Percentiles rank a stretch among this genome's conserved stretches.
Conservation (phyloP, 306 rosid genomes). For the Sophora flavescens region DNA sequence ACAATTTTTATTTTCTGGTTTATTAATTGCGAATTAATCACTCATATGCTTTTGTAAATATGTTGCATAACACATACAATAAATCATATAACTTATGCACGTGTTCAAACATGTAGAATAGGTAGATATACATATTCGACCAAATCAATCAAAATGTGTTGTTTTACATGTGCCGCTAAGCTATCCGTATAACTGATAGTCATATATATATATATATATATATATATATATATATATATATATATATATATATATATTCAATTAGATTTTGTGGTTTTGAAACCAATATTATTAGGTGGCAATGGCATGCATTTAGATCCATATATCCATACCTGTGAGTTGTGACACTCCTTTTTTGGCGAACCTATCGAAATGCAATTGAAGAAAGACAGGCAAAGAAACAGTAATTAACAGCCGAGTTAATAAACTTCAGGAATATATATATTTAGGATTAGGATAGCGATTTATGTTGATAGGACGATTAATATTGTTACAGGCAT, state of each 20-base stretch:
- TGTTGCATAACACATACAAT: neutral
- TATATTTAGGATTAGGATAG: neutral
- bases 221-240: no score
- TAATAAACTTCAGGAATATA: neutral
- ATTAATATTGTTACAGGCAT: neutral
- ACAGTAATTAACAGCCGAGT: neutral
- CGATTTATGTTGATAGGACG: neutral
- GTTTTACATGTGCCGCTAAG: neutral
- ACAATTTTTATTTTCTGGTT: slow-evolving; percentile 1
- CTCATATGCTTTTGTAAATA: slow-evolving; percentile 8
- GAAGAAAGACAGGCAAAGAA: neutral
- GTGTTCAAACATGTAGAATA: slow-evolving; percentile 27
- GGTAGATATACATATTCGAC: slow-evolving; percentile 36
- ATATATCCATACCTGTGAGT: slow-evolving; percentile 28
- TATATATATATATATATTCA: no score
- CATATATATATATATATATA: no score
- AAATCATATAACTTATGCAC: slow-evolving; percentile 19
- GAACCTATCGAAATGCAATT: slow-evolving; percentile 21
- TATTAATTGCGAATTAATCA: slow-evolving; percentile 5
- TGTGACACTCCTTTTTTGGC: neutral
- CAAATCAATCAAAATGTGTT: slow-evolving; percentile 40
- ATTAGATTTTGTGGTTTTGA: neutral
- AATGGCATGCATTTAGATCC: slow-evolving; percentile 26
- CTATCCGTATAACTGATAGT: neutral
- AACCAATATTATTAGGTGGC: slow-evolving; percentile 29